Base-by-base conservation (phyloP, 768 basidiomycete species). In the Coprinopsis strossmayeri region DNA sequence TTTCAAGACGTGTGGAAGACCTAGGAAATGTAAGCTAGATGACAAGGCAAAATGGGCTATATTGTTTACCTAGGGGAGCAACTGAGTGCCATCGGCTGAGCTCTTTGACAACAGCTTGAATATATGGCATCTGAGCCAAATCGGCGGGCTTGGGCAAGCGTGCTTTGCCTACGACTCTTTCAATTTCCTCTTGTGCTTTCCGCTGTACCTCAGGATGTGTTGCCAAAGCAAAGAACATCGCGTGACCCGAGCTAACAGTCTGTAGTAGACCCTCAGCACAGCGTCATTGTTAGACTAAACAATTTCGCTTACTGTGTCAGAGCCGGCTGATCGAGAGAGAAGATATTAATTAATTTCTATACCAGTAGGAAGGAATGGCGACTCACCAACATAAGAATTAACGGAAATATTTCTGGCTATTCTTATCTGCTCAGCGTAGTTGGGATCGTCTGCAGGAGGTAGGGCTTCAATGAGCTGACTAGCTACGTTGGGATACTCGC, bases 51-150 rank as follows among this genome's bases (percentile, higher is more conserved):
- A n/a, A n/a, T n/a, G n/a, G n/a, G n/a, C n/a, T n/a, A n/a, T n/a
- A n/a, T n/a, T n/a, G n/a, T n/a, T n/a, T n/a, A 17, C 52, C 60
- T 54, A 44, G 43, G 1, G 47, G 52, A 1, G 25, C 15, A 28
- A 45, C 23, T 18, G 38, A 38, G 15, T 42, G 13, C 52, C 49
- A 53, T 23, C 54, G 43, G n/a, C 48, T 20, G 3, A 23, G 23
- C 23, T 56, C 52, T 28, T 48, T 52, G 20, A 52, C n/a, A n/a
- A 52, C 37, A n/a, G 55, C 55, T 11, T 45, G 30, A 1, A 56
- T 32, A 27, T 54, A 56, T 3, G 53, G 50, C 9, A 56, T 27
- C 5, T 45, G 23, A 1, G 42, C 11, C 15, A 39, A 27, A 25
- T 56, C 55, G n/a, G 23, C 10, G 17, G 47, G 20, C 10, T 20